phyloP scores from a whole-genome alignment of 2,329 filamentous ascomycete genomes.

The Geosmithia flava region DNA sequence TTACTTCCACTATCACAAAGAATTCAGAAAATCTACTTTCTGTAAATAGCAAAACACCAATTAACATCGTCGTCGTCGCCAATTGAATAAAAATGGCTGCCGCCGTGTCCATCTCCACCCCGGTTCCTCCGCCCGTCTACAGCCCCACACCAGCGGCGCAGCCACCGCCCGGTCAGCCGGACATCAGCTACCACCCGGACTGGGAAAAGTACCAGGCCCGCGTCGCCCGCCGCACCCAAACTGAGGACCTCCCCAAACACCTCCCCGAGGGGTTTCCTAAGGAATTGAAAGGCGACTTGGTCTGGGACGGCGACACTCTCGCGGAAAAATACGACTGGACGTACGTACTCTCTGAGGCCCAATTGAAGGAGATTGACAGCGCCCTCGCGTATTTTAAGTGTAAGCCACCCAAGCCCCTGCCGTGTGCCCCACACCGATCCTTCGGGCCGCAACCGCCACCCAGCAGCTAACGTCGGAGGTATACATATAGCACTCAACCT shows the following conservation, averaged over 20 bases:
- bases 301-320: slow-evolving; percentile 43
- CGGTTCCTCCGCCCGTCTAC: no score
- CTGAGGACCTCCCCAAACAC: slow-evolving; percentile 21
- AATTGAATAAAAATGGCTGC: no score
- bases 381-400: slow-evolving; percentile 29
- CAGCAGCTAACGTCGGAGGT: not conserved
- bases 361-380: slow-evolving; percentile 34
- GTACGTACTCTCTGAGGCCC: slow-evolving; percentile 29
- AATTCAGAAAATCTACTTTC: no score
- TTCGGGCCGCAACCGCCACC: not conserved
- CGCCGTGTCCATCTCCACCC: no score
- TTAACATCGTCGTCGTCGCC: no score
- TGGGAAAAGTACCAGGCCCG: slow-evolving; percentile 39
- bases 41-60: no score
- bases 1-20: no score
- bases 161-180: slow-evolving; percentile 34
- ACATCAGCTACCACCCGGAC: slow-evolving; percentile 45
- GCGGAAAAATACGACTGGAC: slow-evolving; percentile 37
- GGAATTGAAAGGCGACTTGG: slow-evolving; percentile 34
- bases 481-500: not conserved
- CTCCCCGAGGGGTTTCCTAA: slow-evolving; percentile 38
- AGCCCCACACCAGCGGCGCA: no score
- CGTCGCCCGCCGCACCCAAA: slow-evolving; percentile 24
- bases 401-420: slow-evolving; percentile 7
- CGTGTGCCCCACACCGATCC: not conserved